A percentile compares a stretch with the other conserved stretches of the same genome.
phyloP scores from a whole-genome alignment of 2,329 filamentous ascomycete genomes.

The Monilinia aucupariae region DNA sequence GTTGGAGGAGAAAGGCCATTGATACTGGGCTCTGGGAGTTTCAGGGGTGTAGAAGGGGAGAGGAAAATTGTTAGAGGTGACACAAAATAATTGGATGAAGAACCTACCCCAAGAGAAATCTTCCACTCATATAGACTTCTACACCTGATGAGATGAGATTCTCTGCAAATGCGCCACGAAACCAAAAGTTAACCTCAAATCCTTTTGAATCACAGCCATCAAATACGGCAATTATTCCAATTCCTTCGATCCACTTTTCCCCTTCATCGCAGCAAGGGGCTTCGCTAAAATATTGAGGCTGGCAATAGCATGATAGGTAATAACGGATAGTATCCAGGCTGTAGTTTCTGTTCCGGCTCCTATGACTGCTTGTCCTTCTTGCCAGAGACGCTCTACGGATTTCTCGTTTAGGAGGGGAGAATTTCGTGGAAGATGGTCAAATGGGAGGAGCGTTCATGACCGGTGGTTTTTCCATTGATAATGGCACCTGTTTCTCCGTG shows the following conservation, averaged over 20 bases:
- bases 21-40: constrained; percentile 36
- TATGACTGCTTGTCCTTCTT: constrained; percentile 35
- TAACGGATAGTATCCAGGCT: constrained; percentile 34
- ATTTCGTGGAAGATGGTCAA: constrained; percentile 31
- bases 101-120: constrained; percentile 17
- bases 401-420: constrained; percentile 35
- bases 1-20: constrained; percentile 38
- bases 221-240: constrained; percentile 34
- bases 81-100: neutral
- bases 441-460: constrained; percentile 19
- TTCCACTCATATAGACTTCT: constrained; percentile 22
- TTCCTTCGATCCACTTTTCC: constrained; percentile 20
- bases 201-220: constrained; percentile 36
- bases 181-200: constrained; percentile 34
- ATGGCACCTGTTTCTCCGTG: constrained; percentile 29
- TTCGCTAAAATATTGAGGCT: constrained; percentile 32
- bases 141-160: constrained; percentile 26
- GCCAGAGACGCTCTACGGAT: constrained; percentile 30
- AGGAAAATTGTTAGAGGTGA: neutral
- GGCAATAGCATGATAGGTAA: constrained; percentile 37
- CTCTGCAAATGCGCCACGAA: constrained; percentile 32
- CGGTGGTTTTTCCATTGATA: constrained; percentile 3
- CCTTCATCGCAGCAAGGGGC: constrained; percentile 36
- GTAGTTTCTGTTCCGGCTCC: constrained; percentile 39
- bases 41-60: neutral